Conservation (phyloP, 2,329 filamentous ascomycete species). For the Botrytis paeoniae region DNA sequence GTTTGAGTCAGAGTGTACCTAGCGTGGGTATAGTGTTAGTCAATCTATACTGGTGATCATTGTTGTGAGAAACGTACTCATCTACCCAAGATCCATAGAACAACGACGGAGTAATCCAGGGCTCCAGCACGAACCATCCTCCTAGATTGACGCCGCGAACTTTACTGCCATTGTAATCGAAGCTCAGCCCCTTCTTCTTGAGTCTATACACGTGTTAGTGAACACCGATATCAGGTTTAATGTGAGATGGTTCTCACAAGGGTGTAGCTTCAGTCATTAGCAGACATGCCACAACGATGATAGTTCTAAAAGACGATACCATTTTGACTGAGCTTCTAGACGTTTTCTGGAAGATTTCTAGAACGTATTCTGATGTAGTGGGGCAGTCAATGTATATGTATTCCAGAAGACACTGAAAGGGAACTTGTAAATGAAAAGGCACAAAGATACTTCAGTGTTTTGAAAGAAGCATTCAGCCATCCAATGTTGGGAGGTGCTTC, state of each 20-base stretch:
- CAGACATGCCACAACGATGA: constrained; percentile 25
- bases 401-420: neutral
- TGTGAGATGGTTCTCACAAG: constrained; percentile 23
- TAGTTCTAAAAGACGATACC: constrained; percentile 23
- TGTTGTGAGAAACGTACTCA: constrained; percentile 36
- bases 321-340: constrained; percentile 1
- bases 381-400: neutral
- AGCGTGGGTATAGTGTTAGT: neutral
- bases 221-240: neutral
- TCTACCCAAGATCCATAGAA: constrained; percentile 41
- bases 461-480: neutral
- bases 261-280: constrained; percentile 25
- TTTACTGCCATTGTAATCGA: constrained; percentile 52
- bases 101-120: constrained; percentile 56
- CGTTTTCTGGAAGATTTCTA: neutral
- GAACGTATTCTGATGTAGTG: neutral
- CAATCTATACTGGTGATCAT: neutral
- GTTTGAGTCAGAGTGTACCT: constrained; percentile 40
- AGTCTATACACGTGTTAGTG: constrained; percentile 21
- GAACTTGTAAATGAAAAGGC: neutral
- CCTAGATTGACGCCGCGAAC: constrained; percentile 64
- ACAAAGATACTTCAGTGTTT: neutral
- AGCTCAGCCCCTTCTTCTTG: constrained; percentile 39
- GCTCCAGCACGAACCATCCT: constrained; percentile 43
- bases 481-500: neutral